A percentile compares a stretch with the other conserved stretches of the same genome.
phyloP scores from a whole-genome alignment of 148 eudicot genomes.

The Camellia granthamiana region DNA sequence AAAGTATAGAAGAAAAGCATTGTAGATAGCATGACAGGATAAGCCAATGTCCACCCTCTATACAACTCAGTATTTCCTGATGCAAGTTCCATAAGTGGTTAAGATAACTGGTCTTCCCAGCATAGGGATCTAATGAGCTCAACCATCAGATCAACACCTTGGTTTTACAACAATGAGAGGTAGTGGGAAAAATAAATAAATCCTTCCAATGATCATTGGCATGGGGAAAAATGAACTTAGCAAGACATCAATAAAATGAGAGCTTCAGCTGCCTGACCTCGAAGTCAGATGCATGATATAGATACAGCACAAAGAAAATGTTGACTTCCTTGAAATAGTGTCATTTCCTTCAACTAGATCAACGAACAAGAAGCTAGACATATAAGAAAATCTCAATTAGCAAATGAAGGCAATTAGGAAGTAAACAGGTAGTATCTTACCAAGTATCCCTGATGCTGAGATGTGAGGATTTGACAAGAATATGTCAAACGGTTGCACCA shows the following conservation, averaged over 20 bases:
- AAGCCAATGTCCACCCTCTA: no score
- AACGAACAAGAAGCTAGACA: background rate
- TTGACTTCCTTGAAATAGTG: background rate
- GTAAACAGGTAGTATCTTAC: slow-evolving; percentile 32
- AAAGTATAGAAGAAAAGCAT: no score
- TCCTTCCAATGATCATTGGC: background rate
- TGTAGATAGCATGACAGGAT: no score
- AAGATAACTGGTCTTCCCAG: background rate
- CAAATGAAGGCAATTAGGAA: background rate
- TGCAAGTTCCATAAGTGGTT: background rate
- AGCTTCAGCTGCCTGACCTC: background rate
- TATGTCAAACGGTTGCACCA: slow-evolving; percentile 83
- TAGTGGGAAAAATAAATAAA: slow-evolving; percentile 10
- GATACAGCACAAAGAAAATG: background rate
- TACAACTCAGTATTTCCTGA: no score
- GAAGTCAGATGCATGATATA: background rate
- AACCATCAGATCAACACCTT: background rate
- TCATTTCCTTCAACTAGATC: background rate
- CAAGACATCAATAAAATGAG: background rate
- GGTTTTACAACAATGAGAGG: background rate
- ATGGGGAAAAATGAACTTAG: background rate
- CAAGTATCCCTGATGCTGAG: slow-evolving; percentile 69
- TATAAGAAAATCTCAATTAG: background rate
- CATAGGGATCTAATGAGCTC: background rate
- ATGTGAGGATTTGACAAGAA: slow-evolving; percentile 75